Conservation (phyloP, 495 filamentous ascomycete species). For the Podospora comata region DNA sequence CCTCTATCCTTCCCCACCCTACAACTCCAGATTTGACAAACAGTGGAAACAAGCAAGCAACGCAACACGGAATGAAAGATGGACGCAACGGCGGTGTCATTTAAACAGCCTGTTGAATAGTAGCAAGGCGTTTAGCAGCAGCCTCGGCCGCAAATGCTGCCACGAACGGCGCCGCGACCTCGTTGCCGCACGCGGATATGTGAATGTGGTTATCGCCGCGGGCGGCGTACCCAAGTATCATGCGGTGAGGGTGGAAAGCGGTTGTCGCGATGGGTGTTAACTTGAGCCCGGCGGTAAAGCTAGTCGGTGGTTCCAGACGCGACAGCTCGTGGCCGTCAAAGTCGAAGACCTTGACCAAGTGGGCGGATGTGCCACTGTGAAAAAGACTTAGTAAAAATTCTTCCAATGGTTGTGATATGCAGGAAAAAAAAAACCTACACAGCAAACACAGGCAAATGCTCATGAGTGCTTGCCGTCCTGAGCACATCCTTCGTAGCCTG, state of each 20-base stretch:
- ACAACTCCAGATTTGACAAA: not conserved
- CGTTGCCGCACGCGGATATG: slow-evolving; percentile 56
- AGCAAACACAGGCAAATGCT: slow-evolving; percentile 94
- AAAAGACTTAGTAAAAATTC: slow-evolving; percentile 24
- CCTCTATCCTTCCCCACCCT: not conserved
- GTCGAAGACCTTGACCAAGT: slow-evolving; percentile 89
- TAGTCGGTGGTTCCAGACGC: slow-evolving; percentile 79
- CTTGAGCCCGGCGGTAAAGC: slow-evolving; percentile 72
- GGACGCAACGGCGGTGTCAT: not conserved
- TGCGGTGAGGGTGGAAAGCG: slow-evolving; percentile 92
- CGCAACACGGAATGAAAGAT: not conserved
- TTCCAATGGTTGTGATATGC: not conserved
- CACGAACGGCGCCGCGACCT: slow-evolving; percentile 23
- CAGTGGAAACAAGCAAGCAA: not conserved
- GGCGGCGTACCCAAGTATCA: slow-evolving; percentile 82
- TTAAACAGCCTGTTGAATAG: not conserved
- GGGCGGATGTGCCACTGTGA: slow-evolving; percentile 75
- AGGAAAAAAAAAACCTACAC: slow-evolving; percentile 61
- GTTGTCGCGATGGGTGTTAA: slow-evolving; percentile 79
- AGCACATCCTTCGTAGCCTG: slow-evolving; percentile 73
- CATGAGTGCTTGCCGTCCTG: slow-evolving; percentile 85
- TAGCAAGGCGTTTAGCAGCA: not conserved
- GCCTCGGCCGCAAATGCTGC: too few species aligned
- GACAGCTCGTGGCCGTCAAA: slow-evolving; percentile 74
- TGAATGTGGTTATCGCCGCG: slow-evolving; percentile 70